Percentiles rank a stretch among this genome's conserved stretches.
Conservation (phyloP, 1,284 basidiomycete species). For the Trichosporon coremiiforme region DNA sequence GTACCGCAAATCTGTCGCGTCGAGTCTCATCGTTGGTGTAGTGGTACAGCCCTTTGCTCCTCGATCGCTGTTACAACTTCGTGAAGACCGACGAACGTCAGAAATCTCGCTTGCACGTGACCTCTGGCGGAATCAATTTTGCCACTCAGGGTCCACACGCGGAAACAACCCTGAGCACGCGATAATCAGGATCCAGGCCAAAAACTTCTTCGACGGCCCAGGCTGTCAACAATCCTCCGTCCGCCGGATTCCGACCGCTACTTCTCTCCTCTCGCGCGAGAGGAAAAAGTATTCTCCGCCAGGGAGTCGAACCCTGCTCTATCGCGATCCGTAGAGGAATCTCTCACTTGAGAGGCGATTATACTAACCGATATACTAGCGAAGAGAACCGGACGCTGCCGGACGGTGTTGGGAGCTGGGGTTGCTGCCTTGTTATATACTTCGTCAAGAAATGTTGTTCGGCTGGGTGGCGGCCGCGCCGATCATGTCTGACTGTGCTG, state of each 20-base stretch:
- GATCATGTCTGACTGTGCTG: too few relatives aligned
- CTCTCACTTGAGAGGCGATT: slow-evolving; percentile 20
- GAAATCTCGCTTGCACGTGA: slow-evolving; percentile 12
- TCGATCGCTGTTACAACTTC: neutral
- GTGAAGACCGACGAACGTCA: neutral
- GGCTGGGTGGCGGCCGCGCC: too few relatives aligned
- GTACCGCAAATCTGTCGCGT: slow-evolving; percentile 92
- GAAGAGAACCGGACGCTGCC: neutral
- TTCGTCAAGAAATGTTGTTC: too few relatives aligned
- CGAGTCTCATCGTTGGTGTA: slow-evolving; percentile 73
- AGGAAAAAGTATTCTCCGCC: slow-evolving; percentile 15
- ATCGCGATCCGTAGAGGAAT: slow-evolving; percentile 4
- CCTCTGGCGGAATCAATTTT: neutral
- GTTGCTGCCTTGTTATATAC: neutral
- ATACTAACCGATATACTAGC: slow-evolving; percentile 14
- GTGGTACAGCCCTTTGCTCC: neutral
- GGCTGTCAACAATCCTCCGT: neutral
- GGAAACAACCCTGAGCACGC: neutral
- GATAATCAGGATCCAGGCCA: slow-evolving; percentile 6
- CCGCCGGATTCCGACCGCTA: neutral
- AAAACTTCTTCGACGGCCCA: neutral
- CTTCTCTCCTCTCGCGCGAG: neutral
- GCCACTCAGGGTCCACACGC: slow-evolving; percentile 11
- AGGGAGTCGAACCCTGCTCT: neutral
- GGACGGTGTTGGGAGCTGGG: neutral